Percentiles rank a stretch among this genome's conserved stretches.
Conservation (phyloP, 176 grass and related monocot genomes). For the Bromus sterilis region DNA sequence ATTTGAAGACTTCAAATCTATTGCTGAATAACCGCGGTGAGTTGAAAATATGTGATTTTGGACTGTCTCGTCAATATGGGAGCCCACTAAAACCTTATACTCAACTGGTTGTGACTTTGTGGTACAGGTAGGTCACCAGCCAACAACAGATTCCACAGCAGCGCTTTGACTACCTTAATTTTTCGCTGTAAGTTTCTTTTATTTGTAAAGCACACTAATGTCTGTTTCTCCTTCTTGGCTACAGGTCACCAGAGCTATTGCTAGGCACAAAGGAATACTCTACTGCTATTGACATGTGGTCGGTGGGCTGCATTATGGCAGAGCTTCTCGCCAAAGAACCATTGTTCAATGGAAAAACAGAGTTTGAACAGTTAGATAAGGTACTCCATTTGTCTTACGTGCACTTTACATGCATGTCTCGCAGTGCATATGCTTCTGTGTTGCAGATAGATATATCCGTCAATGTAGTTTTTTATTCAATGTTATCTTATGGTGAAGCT, state of each 20-base stretch:
- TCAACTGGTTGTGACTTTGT: constrained; percentile 99
- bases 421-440: not conserved
- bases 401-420: not conserved
- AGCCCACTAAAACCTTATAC: constrained; percentile 93
- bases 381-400: constrained; percentile 23
- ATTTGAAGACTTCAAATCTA: constrained; percentile 94
- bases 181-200: constrained; percentile 16
- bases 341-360: constrained; percentile 83
- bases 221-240: constrained; percentile 21
- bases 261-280: constrained; percentile 95
- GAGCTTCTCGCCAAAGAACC: constrained; percentile 97
- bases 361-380: constrained; percentile 96
- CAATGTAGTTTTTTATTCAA: not conserved
- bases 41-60: constrained; percentile 99
- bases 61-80: constrained; percentile 97
- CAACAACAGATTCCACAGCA: constrained; percentile 41
- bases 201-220: not conserved
- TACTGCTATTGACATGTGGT: constrained; percentile 99
- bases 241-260: constrained; percentile 88
- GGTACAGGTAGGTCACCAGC: constrained; percentile 79
- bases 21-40: constrained; percentile 94
- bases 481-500: constrained; percentile 26
- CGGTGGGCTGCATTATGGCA: constrained; percentile 96
- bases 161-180: constrained; percentile 34
- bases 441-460: not conserved